A percentile compares a stretch with the other conserved stretches of the same genome.
Evolutionary conservation across 805 yeast genomes (phyloP).

Genomic region (Hanseniaspora mollemarum): DNA sequence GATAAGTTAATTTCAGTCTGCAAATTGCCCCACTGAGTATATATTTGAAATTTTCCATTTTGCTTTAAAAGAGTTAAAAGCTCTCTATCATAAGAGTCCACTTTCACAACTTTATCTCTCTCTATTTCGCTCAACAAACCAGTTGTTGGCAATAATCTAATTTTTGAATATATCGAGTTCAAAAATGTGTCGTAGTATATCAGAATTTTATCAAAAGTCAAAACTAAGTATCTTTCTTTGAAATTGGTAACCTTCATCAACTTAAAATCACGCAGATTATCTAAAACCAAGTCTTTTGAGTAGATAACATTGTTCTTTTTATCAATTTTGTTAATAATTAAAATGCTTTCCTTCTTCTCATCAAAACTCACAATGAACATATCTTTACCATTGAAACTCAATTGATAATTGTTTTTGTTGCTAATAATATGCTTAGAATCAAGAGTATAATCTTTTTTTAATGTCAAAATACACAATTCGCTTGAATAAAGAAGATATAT

Average conservation of each 20-base stretch:
- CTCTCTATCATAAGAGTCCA: constrained; percentile 21
- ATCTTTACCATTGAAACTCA: constrained; percentile 19
- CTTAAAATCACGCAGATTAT: not conserved
- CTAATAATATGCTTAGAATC: constrained; percentile 23
- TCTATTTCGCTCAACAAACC: constrained; percentile 6
- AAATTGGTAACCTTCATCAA: constrained; percentile 18
- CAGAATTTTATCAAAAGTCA: constrained; percentile 20
- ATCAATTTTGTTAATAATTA: constrained; percentile 19
- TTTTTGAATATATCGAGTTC: constrained; percentile 16
- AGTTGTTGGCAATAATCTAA: constrained; percentile 4
- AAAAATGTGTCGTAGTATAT: constrained; percentile 20
- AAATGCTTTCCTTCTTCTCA: not conserved
- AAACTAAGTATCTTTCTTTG: constrained; percentile 17
- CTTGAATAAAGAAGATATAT: constrained; percentile 25
- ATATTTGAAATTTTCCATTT: constrained; percentile 21
- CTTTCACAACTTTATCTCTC: constrained; percentile 14
- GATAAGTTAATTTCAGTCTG: constrained; percentile 18
- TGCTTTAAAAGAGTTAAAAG: constrained; percentile 22
- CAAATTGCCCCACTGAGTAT: constrained; percentile 25
- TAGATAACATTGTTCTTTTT: constrained; percentile 17
- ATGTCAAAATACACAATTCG: constrained; percentile 26
- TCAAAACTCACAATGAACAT: constrained; percentile 20
- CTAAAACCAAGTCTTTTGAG: constrained; percentile 15
- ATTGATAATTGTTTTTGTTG: constrained; percentile 19
- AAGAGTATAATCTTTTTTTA: constrained; percentile 24